phyloP scores from a whole-genome alignment of 2,329 filamentous ascomycete genomes.

The Diaporthe sp. region DNA sequence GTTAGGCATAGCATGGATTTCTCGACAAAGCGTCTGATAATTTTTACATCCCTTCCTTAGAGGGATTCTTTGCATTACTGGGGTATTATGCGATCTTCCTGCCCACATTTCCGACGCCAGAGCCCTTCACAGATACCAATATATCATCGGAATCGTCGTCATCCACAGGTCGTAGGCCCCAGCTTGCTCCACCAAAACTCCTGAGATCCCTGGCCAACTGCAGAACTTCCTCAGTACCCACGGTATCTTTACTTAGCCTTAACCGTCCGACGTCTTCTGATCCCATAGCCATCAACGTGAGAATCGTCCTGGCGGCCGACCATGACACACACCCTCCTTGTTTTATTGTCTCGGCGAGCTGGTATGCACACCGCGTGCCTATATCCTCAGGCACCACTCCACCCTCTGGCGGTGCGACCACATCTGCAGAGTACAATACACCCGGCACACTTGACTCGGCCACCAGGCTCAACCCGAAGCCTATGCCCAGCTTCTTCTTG shows the following conservation, averaged over 20 bases:
- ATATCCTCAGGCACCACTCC: slow-evolving; percentile 91
- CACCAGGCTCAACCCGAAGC: slow-evolving; percentile 91
- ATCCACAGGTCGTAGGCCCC: slow-evolving; percentile 85
- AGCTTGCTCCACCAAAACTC: slow-evolving; percentile 90
- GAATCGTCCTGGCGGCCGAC: slow-evolving; percentile 78
- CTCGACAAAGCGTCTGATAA: slow-evolving; percentile 43
- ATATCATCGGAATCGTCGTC: slow-evolving; percentile 79
- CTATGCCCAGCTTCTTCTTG: slow-evolving; percentile 81
- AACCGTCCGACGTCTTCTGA: slow-evolving; percentile 94
- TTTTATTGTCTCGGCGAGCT: slow-evolving; percentile 85
- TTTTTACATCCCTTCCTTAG: slow-evolving; percentile 44
- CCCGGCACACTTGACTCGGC: slow-evolving; percentile 89
- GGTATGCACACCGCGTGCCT: slow-evolving; percentile 87
- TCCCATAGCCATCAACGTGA: slow-evolving; percentile 98
- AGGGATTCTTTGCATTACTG: slow-evolving; percentile 25
- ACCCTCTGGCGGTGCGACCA: slow-evolving; percentile 79
- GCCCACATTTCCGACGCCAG: slow-evolving; percentile 93
- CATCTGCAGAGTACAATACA: slow-evolving; percentile 89
- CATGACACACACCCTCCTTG: slow-evolving; percentile 85
- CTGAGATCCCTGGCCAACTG: slow-evolving; percentile 86
- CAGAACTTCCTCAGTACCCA: slow-evolving; percentile 85
- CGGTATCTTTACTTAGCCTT: slow-evolving; percentile 82
- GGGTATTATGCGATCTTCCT: slow-evolving; percentile 78
- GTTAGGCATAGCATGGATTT: slow-evolving; percentile 27
- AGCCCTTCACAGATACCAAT: slow-evolving; percentile 90